Evolutionary conservation across 2,329 filamentous ascomycete species (phyloP).

Genomic region (Drechslerella coelobrocha): DNA sequence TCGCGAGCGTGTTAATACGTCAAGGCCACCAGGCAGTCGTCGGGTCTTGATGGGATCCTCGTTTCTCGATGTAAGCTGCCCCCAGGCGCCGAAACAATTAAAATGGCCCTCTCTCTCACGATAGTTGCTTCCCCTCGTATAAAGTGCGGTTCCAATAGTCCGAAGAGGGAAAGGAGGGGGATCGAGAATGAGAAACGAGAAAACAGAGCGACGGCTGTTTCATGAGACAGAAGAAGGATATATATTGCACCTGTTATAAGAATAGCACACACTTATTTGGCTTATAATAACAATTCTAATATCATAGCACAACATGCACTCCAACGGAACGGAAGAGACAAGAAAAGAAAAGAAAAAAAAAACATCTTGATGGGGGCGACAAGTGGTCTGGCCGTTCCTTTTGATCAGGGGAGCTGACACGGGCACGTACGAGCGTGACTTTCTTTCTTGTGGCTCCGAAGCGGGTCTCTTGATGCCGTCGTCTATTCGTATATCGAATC

Average conservation of each 20-base stretch:
- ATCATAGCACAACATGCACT: too few relatives aligned
- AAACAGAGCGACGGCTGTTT: neutral
- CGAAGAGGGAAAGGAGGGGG: neutral
- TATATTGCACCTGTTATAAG: neutral
- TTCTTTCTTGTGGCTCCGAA: slow-evolving; percentile 8
- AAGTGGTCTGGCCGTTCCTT: too few relatives aligned
- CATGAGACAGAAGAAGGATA: neutral
- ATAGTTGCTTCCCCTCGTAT: slow-evolving; percentile 23
- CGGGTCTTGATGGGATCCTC: slow-evolving; percentile 2
- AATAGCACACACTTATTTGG: neutral
- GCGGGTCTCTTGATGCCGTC: slow-evolving; percentile 7
- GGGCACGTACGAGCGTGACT: slow-evolving; percentile 18
- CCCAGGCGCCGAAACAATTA: slow-evolving; percentile 36
- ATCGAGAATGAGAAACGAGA: slow-evolving; percentile 3
- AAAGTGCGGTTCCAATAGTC: neutral
- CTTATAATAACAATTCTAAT: too few relatives aligned
- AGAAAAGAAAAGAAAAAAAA: too few relatives aligned
- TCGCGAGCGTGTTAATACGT: slow-evolving; percentile 6
- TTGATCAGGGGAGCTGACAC: slow-evolving; percentile 38
- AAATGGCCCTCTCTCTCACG: slow-evolving; percentile 12
- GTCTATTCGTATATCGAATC: too few relatives aligned
- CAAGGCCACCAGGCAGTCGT: slow-evolving; percentile 41
- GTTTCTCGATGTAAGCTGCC: too few relatives aligned
- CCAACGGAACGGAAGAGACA: too few relatives aligned
- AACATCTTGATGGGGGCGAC: too few relatives aligned